Base-by-base conservation (phyloP, 139 green algal genomes). In the Deuterostichococcus epilithicus region DNA sequence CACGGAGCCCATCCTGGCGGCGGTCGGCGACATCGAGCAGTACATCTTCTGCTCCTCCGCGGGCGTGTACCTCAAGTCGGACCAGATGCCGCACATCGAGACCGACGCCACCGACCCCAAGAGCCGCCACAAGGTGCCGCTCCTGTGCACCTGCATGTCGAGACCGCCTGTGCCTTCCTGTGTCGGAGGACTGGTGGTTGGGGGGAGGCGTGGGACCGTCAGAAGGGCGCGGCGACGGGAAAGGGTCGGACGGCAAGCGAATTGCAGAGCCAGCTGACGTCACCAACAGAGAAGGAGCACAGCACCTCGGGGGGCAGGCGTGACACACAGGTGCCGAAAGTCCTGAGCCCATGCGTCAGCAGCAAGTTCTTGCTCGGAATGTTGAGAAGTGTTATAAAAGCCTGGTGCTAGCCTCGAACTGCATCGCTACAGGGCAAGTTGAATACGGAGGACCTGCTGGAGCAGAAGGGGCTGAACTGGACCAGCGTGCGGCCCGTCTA, bases 31-130 rank as follows among this genome's bases (percentile, higher is more conserved):
- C 70, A 73, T 96, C 35, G 76, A 95, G 73, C 91, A 97, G 83
- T 96, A 96, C 80, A 95, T 96, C 78, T 96, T 94, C 83, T 96
- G 91, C 89, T 95, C 90, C 44, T 94, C 85, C 33, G 90, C 95
- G 33, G 95, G 95, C 32, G 95, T 98, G 63, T 98, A 98, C 88
- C 87, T 95, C 44, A 98, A 98, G 90, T 94, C 83, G 47, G 88
- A 97, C 74, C 75, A 93, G 84, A 97, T 98, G 92, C 95, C 95
- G 2, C 95, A 98, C 85, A 73, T 83, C 1, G 94, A 98, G 87
- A 88, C 90, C 70, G 95, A 98, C 80, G 91, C 91, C 6, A 85
- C 84, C 3, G 95, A 98, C 82, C 85, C 81, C 76, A 97, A 98
- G 83, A 91, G 78, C 72, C 81, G 95, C 35, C 95, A 98, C 87